A percentile compares a stretch with the other conserved stretches of the same genome.
Evolutionary conservation across 2,329 filamentous ascomycete species (phyloP).

Genomic region (Hypoxylon rubiginosum): DNA sequence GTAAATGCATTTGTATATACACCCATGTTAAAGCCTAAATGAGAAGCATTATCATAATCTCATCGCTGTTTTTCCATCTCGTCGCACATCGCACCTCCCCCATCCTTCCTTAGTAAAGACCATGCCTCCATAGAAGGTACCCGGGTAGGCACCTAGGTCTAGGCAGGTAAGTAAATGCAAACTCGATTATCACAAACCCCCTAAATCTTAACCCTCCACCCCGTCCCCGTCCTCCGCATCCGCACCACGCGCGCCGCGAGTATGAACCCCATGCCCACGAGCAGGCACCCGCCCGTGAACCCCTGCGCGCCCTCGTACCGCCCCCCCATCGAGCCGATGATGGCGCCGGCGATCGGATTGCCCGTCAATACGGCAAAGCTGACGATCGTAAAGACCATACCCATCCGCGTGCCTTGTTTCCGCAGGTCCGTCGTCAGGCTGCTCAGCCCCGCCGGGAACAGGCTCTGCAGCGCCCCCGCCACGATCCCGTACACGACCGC

Average conservation of each 20-base stretch:
- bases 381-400: conserved; percentile 70
- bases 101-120: too few species aligned
- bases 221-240: conserved; percentile 55
- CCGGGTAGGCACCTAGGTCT: too few species aligned
- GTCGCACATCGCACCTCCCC: too few species aligned
- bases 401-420: conserved; percentile 68
- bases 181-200: too few species aligned
- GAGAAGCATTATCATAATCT: too few species aligned
- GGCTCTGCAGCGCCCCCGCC: conserved; percentile 72
- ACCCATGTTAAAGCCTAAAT: too few species aligned
- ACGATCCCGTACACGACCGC: conserved; percentile 73
- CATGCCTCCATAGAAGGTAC: too few species aligned
- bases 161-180: too few species aligned
- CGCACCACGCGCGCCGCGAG: conserved; percentile 55
- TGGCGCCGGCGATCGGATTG: conserved; percentile 64
- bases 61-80: too few species aligned
- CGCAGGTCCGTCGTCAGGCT: conserved; percentile 66
- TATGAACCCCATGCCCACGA: conserved; percentile 59
- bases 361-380: conserved; percentile 67
- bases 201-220: conserved; percentile 58
- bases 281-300: conserved; percentile 61
- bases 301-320: conserved; percentile 63
- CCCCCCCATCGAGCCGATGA: conserved; percentile 59
- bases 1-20: too few species aligned
- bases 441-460: conserved; percentile 74